Base-by-base conservation (phyloP, 768 basidiomycete species). In the Tulasnella sp. region DNA sequence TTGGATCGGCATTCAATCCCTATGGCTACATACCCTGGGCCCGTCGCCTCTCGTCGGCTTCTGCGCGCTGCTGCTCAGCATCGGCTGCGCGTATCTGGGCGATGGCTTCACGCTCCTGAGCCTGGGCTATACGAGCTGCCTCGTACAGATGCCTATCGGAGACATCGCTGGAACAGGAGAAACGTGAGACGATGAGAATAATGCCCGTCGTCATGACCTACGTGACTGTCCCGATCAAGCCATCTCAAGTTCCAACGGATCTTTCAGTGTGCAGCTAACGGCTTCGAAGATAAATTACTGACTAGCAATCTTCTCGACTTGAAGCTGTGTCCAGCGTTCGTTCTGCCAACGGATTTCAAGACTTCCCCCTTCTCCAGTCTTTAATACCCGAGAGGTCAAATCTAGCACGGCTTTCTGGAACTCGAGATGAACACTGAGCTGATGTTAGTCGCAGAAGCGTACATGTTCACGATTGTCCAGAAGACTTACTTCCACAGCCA, bases 81-180 rank as follows among this genome's bases (percentile, higher is more conserved):
- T 83, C 83, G 42, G 80, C 81, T 16, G 82, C 82, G 4, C 82
- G 80, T 61, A 81, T 37, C 29, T 80, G 80, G 69, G 84, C 83
- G 0, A 80, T 75, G 44, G 83, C 82, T 77, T 85, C 84, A 81
- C 81, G 74, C 79, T 79, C 81, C 82, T 85, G 57, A 79, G 81
- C 80, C 81, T 84, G 79, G 80, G 82, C 77, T 81, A 84, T 77
- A 81, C 83, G 75, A 74, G 82, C 78, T 26, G 79, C 73, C 77
- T 82, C 80, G 46, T 80, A 78, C 20, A 82, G 48, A 29, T 80
- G 80, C n/a, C 81, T 81, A 40, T 82, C 81, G 37, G 81, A 81
- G n/a, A 82, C 77, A 46, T 82, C 81, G 6, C 81, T 82, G 72
- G 79, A 77, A 70, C 15, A 40, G 37, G 39, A 20, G 35, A 6